Base-by-base conservation (phyloP, 2,329 filamentous ascomycete genomes). In the Diaporthe ampelina region DNA sequence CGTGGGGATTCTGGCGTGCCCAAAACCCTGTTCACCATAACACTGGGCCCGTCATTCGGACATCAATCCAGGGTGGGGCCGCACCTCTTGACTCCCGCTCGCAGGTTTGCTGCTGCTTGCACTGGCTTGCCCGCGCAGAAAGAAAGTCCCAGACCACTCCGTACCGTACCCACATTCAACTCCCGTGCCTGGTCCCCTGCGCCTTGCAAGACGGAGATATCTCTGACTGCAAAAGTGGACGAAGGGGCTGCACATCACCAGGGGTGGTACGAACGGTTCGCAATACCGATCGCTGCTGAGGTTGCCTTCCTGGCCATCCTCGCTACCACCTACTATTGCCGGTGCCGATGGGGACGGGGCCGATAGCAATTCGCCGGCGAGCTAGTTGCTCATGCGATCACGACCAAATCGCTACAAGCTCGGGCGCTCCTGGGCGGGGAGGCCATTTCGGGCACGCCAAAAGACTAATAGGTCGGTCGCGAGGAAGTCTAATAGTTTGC, bases 11-110 rank as follows among this genome's bases (percentile, higher is more conserved):
- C 68, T 67, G 56, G 61, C 54, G 63, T 70, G 68, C 54, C 61
- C 67, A 57, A 54, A 61, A 65, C 74, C 74, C 40, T 71, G 74
- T 24, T 63, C 74, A 48, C 54, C 54, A 54, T 50, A 70, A 75
- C 56, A 72, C 67, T 74, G 72, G 72, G 68, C n/a, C 74, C 73
- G 56, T 70, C 61, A 58, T 67, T 74, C 61, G 74, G 72, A 73
- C 68, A 52, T 72, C 70, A 76, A 70, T 50, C 73, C 72, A 76
- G 74, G 68, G 74, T 70, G 74, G 74, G 61, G 56, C 63, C 57
- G 37, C 52, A 35, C 54, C 48, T 70, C 54, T 69, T 37, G 43
- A 57, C 54, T 67, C 54, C 65, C 40, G 61, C 61, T 59, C 40
- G 21, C 43, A 19, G 13, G 63, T 26, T 54, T 35, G 50, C 70